These are phyloP conservation scores for Boletus semigastroideus DNA, from an alignment of 1,284 basidiomycete genomes.

Conservation along the genomic window DNA sequence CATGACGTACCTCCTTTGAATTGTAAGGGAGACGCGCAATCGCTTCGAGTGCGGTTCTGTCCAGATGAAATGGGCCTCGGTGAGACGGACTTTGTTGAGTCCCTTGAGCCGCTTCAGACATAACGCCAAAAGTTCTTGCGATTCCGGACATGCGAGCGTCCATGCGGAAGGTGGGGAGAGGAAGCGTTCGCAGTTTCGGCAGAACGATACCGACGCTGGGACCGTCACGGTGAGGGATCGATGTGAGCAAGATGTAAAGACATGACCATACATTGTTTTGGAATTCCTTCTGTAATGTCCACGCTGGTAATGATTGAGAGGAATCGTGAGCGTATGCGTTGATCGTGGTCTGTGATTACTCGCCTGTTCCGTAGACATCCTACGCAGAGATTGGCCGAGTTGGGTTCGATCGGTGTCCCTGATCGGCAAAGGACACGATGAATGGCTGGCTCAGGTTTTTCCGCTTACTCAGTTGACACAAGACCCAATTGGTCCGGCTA, in stretches of 20 bases:
- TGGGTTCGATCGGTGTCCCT: slow-evolving; percentile 94
- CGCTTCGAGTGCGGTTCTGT: slow-evolving; percentile 98
- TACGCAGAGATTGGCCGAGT: slow-evolving; percentile 96
- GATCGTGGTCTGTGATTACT: slow-evolving; percentile 23
- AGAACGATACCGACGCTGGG: slow-evolving; percentile 86
- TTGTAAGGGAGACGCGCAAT: slow-evolving; percentile 90
- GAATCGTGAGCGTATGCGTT: slow-evolving; percentile 3
- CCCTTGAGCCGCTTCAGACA: slow-evolving; percentile 95
- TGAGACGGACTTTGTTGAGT: slow-evolving; percentile 90
- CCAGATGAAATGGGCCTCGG: slow-evolving; percentile 99
- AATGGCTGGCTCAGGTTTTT: slow-evolving; percentile 57
- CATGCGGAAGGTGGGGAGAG: slow-evolving; percentile 89
- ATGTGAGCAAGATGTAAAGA: neutral
- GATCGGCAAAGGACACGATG: slow-evolving; percentile 68
- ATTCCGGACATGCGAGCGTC: slow-evolving; percentile 88
- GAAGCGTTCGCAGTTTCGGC: slow-evolving; percentile 95
- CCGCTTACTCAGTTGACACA: too few relatives aligned
- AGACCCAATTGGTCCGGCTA: too few relatives aligned
- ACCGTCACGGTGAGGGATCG: neutral
- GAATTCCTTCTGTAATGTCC: slow-evolving; percentile 98
- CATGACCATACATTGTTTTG: slow-evolving; percentile 77
- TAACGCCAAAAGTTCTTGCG: slow-evolving; percentile 87
- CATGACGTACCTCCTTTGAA: slow-evolving; percentile 89
- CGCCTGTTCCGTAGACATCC: slow-evolving; percentile 86
- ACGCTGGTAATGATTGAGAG: slow-evolving; percentile 48